These are phyloP conservation scores for Fraxinus americana DNA, from an alignment of 257 asterid species.

Conservation along the genomic window DNA sequence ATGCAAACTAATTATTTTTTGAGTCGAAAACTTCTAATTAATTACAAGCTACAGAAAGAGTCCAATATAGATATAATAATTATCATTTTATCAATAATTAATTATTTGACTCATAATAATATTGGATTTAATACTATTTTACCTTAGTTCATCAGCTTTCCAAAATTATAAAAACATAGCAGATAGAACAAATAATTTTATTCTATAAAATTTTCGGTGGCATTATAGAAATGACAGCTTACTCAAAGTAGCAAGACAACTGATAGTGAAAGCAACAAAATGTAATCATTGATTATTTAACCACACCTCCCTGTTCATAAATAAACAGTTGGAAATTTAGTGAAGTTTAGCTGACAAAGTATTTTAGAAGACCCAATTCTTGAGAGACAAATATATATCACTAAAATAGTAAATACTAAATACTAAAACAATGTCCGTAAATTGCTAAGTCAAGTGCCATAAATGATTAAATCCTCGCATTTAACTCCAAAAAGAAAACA, in stretches of 20 bases:
- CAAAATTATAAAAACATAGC: no score
- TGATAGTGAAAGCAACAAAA: conserved; percentile 10
- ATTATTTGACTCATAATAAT: no score
- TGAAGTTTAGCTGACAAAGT: neutral
- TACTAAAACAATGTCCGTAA: neutral
- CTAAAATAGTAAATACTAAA: neutral
- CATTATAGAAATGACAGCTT: neutral
- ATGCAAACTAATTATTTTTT: no score
- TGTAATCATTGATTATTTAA: neutral
- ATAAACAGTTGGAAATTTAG: neutral
- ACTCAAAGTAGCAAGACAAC: neutral
- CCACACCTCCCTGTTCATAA: neutral
- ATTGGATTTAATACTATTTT: no score
- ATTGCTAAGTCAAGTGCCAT: conserved; percentile 1
- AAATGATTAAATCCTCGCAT: conserved; percentile 11
- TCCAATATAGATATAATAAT: no score
- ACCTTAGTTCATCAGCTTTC: no score
- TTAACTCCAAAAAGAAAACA: conserved; percentile 4
- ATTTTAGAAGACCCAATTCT: neutral
- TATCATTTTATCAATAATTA: no score
- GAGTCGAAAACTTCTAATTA: no score
- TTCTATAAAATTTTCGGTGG: no score
- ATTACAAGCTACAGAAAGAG: no score
- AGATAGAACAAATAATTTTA: no score
- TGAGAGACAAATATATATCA: neutral